Base-by-base conservation (phyloP, 2,329 filamentous ascomycete species). In the Alternaria angustiovoidea region DNA sequence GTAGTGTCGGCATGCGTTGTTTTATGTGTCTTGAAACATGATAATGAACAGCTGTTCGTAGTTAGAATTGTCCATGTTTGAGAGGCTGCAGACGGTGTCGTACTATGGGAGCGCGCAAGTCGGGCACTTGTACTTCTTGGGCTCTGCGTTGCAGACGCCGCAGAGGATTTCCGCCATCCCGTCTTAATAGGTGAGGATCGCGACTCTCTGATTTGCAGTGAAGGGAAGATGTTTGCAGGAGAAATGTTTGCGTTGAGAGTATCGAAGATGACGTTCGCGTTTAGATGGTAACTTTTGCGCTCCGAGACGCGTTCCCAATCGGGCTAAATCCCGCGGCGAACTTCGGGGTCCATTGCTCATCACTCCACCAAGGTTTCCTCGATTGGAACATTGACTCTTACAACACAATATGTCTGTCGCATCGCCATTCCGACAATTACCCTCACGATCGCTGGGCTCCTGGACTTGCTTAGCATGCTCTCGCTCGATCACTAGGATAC, bases 101-200 rank as follows among this genome's bases (percentile, higher is more conserved):
- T 70, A 83, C 81, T 83, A 84, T 71, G 78, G 80, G 32, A 82
- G 63, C 59, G 78, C 71, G 66, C 82, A 84, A 20, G 78, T 76
- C n/a, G 81, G 80, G 65, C 82, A 84, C 73, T 82, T 83, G 77
- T 84, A 84, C 69, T 83, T 84, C 48, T 80, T 81, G n/a, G 78
- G 76, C 47, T 74, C 69, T 22, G 71, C 69, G 41, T 77, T 68
- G 71, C 82, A 84, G n/a, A 84, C 75, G 43, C 78, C 78, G 60
- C 82, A 84, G 12, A 73, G 62, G 7, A 41, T 4, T 7, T 73
- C 70, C 16, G 71, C 58, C 80, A 82, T 79, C 6, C 44, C 66
- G 51, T 44, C 2, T n/a, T 20, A 1, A 9, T 16, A 9, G 7
- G 24, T n/a, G 0, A 7, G 5, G 2, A 1, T 20, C 1, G 32